Base-by-base conservation (phyloP, 163 green algal species). In the Coccomyxa subellipsoidea region DNA sequence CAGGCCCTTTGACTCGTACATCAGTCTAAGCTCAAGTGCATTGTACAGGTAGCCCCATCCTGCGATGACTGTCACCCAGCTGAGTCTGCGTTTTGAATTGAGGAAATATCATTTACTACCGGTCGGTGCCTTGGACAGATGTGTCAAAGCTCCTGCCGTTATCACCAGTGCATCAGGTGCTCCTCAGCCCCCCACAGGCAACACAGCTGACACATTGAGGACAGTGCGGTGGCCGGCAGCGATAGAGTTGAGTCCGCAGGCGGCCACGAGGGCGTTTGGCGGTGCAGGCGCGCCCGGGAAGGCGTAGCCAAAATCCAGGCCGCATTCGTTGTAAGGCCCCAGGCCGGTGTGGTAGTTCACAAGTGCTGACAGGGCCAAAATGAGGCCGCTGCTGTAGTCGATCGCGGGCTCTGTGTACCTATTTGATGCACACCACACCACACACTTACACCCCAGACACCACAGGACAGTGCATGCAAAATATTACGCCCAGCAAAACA, bases 321-420 rank as follows among this genome's bases (percentile, higher is more conserved):
- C 27, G 66, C 66, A 73, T 35, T 37, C n/a, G 27, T 35, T 73
- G 66, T 34, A 34, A n/a, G 66, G 66, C 21, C 66, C 29, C 66
- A 37, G 66, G 7, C 1, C 27, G 29, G 21, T 23, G 32, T 73
- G n/a, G 66, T 36, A 73, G 5, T 34, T 27, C 3, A 73, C n/a
- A 18, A 73, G 66, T 37, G n/a, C n/a, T 4, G 66, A 34, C 21
- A 73, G 29, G 21, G 29, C 66, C 12, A 18, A 9, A 1, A 73
- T 73, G 5, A 73, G 66, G 66, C 18, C 66, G 7, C 66, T 35
- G 29, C 7, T 35, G 66, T 73, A 73, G 66, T 73, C 66, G 12
- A 73, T 34, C 66, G 66, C 66, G 21, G 66, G 66, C 66, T 73
- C 66, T 4, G 66, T 73, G 66, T 73, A 73, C 66, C n/a, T 59